A percentile compares a stretch with the other conserved stretches of the same genome.
phyloP scores from a whole-genome alignment of 805 yeast species.

The Cyberlindnera suaveolens region DNA sequence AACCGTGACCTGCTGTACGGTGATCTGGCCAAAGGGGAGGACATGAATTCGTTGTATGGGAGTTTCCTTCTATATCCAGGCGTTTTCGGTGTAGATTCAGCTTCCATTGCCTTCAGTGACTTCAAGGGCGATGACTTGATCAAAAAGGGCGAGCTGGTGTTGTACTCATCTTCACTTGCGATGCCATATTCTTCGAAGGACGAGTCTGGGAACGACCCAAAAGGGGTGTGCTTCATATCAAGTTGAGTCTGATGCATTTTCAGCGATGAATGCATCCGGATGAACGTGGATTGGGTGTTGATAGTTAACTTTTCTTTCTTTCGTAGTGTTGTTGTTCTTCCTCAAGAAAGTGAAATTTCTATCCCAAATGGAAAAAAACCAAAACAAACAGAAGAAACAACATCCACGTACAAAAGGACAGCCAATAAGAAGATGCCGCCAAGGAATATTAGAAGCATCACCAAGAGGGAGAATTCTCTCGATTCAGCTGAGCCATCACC shows the following conservation, averaged over 20 bases:
- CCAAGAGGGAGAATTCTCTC: too few relatives aligned
- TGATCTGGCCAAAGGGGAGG: slow-evolving; percentile 9
- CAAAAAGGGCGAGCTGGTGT: slow-evolving; percentile 7
- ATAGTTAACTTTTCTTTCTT: too few relatives aligned
- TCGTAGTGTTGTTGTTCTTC: too few relatives aligned
- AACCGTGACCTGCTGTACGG: background rate
- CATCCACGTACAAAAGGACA: too few relatives aligned
- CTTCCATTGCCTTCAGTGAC: slow-evolving; percentile 13
- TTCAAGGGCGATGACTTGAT: slow-evolving; percentile 18
- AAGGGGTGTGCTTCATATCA: background rate
- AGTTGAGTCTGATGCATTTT: background rate
- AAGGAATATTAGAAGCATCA: too few relatives aligned
- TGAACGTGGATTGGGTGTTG: too few relatives aligned
- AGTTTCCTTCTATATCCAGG: slow-evolving; percentile 2
- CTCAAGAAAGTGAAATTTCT: too few relatives aligned
- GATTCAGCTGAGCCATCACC: background rate
- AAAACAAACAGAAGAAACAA: too few relatives aligned
- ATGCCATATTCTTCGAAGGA: slow-evolving; percentile 1
- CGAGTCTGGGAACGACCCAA: slow-evolving; percentile 2
- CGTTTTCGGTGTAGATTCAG: slow-evolving; percentile 13
- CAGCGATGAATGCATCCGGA: background rate
- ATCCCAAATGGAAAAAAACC: too few relatives aligned
- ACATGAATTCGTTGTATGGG: slow-evolving; percentile 3
- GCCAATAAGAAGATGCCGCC: too few relatives aligned
- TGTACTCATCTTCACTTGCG: background rate